These are phyloP conservation scores for Aquilaria yunnanensis DNA, from an alignment of 345 rosid genomes.

Conservation along the genomic window DNA sequence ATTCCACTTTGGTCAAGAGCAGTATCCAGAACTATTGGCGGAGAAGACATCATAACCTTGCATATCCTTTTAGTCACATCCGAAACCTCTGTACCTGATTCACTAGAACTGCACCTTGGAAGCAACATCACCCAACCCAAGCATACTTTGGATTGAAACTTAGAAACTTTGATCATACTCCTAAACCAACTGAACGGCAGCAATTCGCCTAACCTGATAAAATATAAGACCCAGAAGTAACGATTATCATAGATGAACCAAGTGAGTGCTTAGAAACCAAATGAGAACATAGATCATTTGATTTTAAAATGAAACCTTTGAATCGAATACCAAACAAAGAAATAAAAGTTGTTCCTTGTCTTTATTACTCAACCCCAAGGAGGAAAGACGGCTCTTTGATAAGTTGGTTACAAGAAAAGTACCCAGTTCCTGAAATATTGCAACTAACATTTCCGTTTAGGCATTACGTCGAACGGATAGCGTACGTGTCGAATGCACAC, in stretches of 20 bases:
- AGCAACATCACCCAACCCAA: slow-evolving; percentile 17
- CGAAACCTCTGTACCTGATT: slow-evolving; percentile 26
- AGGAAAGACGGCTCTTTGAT: no score
- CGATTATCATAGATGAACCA: background rate
- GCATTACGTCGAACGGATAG: no score
- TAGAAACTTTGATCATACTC: slow-evolving; percentile 17
- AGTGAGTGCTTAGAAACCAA: no score
- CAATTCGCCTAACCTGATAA: slow-evolving; percentile 13
- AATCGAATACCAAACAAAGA: no score
- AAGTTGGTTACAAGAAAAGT: no score
- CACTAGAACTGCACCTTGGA: slow-evolving; percentile 32
- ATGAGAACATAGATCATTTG: background rate
- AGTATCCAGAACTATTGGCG: slow-evolving; percentile 51
- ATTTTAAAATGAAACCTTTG: background rate
- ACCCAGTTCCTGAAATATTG: no score
- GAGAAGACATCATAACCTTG: slow-evolving; percentile 66
- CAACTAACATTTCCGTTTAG: no score
- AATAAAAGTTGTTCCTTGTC: no score
- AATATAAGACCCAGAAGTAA: background rate
- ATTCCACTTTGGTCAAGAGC: slow-evolving; percentile 65
- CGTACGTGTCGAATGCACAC: no score
- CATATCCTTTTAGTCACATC: slow-evolving; percentile 39
- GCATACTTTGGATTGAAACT: slow-evolving; percentile 7
- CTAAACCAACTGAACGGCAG: background rate
- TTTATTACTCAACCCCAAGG: no score